Base-by-base conservation (phyloP, 2,329 filamentous ascomycete genomes). In the Pseudogymnoascus sp. region DNA sequence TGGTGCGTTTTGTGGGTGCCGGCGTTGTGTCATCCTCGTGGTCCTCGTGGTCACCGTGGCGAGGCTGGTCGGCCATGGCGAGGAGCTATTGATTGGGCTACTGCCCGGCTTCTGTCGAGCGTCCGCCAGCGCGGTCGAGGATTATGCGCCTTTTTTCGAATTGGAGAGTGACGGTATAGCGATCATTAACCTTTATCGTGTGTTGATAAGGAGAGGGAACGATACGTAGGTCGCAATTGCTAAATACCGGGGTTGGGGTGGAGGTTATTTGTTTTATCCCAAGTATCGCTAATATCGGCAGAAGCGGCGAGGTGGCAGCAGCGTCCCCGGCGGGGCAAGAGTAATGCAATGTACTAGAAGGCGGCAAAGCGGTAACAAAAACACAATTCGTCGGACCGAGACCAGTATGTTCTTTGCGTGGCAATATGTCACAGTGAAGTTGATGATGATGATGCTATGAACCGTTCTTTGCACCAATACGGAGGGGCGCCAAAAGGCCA, bases 1-100 rank as follows among this genome's bases (percentile, higher is more conserved):
- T 84, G 76, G 95, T 87, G 73, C 93, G 84, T 74, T 93, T 91
- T 21, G 87, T 88, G 8, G 84, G 83, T 65, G 82, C 77, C 69
- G 84, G 80, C 69, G 77, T 82, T 68, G 77, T 74, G 64, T 77
- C 76, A n/a, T 69, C 68, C 38, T 59, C 57, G 61, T 68, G 68
- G 60, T 68, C 64, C 38, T 57, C 50, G 15, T 33, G 28, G 50
- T 57, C 50, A n/a, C n/a, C 50, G 11, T 11, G 50, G 28, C 50
- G 50, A 57, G 67, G 69, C 65, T 69, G 68, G 28, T 66, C 42
- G 44, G 69, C 69, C 69, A 77, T 76, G 61, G 67, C 62, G 28
- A 68, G 62, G 67, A 68, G 23, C 35, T 62, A 33, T 63, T 17
- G 42, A 26, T 28, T 61, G 59, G 59, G 59, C 59, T 38, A 40